Conservation (phyloP, 148 eudicot genomes). For the Agrostemma githago region DNA sequence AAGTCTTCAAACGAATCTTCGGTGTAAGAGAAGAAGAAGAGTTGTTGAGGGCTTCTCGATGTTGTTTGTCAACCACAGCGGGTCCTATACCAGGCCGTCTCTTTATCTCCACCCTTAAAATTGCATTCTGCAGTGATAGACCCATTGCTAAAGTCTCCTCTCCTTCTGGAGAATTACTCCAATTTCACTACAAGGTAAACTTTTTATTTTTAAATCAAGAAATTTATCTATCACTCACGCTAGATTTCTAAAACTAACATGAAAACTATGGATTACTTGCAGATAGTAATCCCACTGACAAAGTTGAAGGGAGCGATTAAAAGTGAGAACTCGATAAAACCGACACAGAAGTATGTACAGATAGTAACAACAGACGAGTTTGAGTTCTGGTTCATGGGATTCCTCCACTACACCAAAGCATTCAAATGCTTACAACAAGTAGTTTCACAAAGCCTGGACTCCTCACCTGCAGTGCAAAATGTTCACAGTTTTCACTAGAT, state of each 20-base stretch:
- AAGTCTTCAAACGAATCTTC: conserved; percentile 14
- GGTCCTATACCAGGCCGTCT: conserved; percentile 21
- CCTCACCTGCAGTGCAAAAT: background rate
- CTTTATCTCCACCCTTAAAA: conserved; percentile 12
- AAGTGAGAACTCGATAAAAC: conserved; percentile 25
- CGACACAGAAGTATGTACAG: conserved; percentile 38
- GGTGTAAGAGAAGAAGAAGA: conserved; percentile 15
- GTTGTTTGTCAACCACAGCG: conserved; percentile 19
- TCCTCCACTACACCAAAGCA: conserved; percentile 30
- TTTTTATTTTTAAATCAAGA: background rate
- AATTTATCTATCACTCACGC: background rate
- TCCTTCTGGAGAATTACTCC: conserved; percentile 22
- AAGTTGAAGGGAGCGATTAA: conserved; percentile 28
- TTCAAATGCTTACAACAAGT: conserved; percentile 28
- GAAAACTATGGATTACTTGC: background rate
- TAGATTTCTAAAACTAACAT: background rate
- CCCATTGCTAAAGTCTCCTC: conserved; percentile 12
- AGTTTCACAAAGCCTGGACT: conserved; percentile 5
- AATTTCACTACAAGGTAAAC: conserved; percentile 28
- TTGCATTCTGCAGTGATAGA: conserved; percentile 23
- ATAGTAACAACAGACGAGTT: conserved; percentile 33
- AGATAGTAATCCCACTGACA: conserved; percentile 35
- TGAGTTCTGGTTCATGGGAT: conserved; percentile 46
- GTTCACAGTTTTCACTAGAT: background rate
- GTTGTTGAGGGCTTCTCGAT: conserved; percentile 23